These are phyloP conservation scores for Lentithecium fluviatile DNA, from an alignment of 495 filamentous ascomycete species.

Conservation along the genomic window DNA sequence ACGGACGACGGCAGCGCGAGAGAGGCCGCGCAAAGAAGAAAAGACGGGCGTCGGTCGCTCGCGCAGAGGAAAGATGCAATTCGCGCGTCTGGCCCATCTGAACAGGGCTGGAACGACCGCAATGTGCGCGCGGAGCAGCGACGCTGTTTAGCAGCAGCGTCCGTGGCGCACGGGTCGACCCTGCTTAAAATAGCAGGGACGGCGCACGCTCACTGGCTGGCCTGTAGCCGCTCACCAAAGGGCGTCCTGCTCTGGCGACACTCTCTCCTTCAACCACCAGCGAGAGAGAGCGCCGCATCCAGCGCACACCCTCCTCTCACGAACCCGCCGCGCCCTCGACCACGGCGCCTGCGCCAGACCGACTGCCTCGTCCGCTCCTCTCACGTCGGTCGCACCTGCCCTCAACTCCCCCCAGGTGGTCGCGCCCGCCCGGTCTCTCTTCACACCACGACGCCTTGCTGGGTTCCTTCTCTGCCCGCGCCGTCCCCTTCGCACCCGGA, in stretches of 20 bases:
- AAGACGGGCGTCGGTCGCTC: too few relatives aligned
- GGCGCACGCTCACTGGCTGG: not conserved
- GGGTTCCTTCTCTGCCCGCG: not conserved
- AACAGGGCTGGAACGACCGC: not conserved
- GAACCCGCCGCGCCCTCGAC: slow-evolving; percentile 1
- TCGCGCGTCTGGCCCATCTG: not conserved
- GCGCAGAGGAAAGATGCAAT: not conserved
- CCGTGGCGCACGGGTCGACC: not conserved
- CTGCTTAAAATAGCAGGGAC: slow-evolving; percentile 6
- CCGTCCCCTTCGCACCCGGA: slow-evolving; percentile 9
- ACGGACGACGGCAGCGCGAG: too few relatives aligned
- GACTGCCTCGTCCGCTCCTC: slow-evolving; percentile 3
- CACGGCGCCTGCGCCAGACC: slow-evolving; percentile 24
- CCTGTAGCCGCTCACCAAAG: not conserved
- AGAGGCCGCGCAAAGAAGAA: too few relatives aligned
- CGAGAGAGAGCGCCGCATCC: slow-evolving; percentile 12
- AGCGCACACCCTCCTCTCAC: slow-evolving; percentile 8
- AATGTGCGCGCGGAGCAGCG: not conserved
- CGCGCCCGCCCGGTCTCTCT: not conserved
- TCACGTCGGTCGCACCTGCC: slow-evolving; percentile 8
- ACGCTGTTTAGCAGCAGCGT: slow-evolving; percentile 3
- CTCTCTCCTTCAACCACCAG: not conserved
- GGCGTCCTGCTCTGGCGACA: not conserved
- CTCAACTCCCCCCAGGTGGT: not conserved
- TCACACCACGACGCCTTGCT: not conserved